Evolutionary conservation across 2,329 filamentous ascomycete species (phyloP), one percentile per base, ranked within the genome.

Genomic region (Didymella pomorum): DNA sequence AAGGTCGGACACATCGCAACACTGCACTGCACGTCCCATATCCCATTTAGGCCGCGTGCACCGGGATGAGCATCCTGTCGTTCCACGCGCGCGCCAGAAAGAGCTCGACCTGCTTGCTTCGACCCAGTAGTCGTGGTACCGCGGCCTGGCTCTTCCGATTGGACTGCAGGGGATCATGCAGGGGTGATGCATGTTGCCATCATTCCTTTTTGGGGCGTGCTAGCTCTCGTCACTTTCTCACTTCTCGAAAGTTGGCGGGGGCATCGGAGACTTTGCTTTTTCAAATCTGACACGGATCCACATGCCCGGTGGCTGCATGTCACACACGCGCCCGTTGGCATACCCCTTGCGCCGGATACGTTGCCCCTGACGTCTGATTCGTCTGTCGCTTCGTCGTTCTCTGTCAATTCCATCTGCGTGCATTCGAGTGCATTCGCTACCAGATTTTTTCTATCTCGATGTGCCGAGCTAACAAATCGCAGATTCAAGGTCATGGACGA

Each of bases 401-500:
- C 12, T 31, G 29, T 31, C 29, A 4, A 14, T 14, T 31, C 10
- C 29, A 14, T 9, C 29, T 31, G 29, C 16, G 21, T 45, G 3
- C 20, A 25, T 28, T 29, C 31, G 20, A 25, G 23, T 23, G 42
- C 42, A 21, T 42, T 54, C 45, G 44, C 45, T 54, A 48, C 44
- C 44, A 43, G 11, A 8, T 9, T 37, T 29, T 29, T 16, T 14
- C 29, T 21, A 44, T 20, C 28, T 20, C 16, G 31, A 26, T 6
- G 16, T 25, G 11, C 42, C 23, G 11, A 23, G 23, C 50, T 52
- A 16, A 52, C 21, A 3, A 5, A n/a, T 43, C 41, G 11, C 55
- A 88, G 86, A 66, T 91, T 98, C 81, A 92, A 96, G 68, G 83
- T 98, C 65, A 90, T 93, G 76, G 92, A 98, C 74, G 90, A 96